Conservation (phyloP, 179 eudicot genomes). For the Patellifolia procumbens region DNA sequence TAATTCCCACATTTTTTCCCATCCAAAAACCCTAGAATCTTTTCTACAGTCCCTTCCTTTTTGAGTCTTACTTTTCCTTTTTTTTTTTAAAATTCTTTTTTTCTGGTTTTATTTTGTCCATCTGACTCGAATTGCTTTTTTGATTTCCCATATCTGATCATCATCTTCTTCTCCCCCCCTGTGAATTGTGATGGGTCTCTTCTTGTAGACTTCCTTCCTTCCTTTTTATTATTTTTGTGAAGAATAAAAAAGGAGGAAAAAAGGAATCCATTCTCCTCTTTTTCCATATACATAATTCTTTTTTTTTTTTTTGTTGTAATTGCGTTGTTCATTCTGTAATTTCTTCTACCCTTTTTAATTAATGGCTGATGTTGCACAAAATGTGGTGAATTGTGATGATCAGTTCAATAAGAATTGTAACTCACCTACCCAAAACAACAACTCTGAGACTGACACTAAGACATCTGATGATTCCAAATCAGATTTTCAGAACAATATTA, state of each 20-base stretch:
- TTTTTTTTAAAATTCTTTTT: neutral
- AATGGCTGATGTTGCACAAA: constrained; percentile 42
- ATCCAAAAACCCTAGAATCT: constrained; percentile 28
- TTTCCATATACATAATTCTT: neutral
- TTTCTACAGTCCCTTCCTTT: constrained; percentile 15
- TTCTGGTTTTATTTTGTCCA: neutral
- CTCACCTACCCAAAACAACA: constrained; percentile 27
- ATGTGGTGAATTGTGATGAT: constrained; percentile 44
- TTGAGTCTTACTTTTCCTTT: neutral
- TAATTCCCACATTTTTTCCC: neutral
- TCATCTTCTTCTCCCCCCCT: constrained; percentile 12
- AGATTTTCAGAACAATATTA: constrained; percentile 55
- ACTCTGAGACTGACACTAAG: constrained; percentile 36
- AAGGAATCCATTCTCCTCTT: constrained; percentile 15
- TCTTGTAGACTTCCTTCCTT: neutral
- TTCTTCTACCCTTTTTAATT: neutral
- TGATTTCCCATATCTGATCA: constrained; percentile 19
- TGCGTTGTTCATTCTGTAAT: neutral
- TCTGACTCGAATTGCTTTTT: neutral
- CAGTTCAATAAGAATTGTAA: constrained; percentile 33
- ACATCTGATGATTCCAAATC: constrained; percentile 47
- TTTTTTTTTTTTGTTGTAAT: constrained; percentile 2
- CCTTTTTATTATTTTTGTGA: neutral
- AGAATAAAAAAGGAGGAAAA: neutral
- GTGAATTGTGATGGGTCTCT: constrained; percentile 19